Percentiles rank a stretch among this genome's conserved stretches.
Evolutionary conservation across 192 early-diverging fungal genomes (phyloP).

Genomic region (Coemansia aciculifera): DNA sequence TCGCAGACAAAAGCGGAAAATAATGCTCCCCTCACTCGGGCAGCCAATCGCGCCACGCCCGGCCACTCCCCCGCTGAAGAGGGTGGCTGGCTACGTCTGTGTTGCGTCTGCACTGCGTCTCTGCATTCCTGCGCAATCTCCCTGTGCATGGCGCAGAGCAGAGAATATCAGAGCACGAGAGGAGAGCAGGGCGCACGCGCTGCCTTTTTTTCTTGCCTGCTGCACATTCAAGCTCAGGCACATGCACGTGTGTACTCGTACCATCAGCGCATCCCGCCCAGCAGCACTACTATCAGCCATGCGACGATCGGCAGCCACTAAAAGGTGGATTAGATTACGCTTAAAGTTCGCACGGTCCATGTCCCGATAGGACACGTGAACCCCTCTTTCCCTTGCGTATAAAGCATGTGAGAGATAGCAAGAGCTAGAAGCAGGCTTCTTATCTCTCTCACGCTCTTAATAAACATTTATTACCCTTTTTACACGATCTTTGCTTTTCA

Average conservation of each 20-base stretch:
- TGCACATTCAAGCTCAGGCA: not conserved
- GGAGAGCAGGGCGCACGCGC: not conserved
- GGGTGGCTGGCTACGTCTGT: not conserved
- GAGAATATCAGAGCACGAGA: not conserved
- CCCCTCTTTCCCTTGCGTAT: not conserved
- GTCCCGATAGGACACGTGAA: not conserved
- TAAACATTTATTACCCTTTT: not conserved
- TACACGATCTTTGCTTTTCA: not conserved
- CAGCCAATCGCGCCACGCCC: conserved; percentile 6
- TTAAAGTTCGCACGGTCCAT: conserved; percentile 1
- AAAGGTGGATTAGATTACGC: not conserved
- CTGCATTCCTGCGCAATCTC: conserved; percentile 3
- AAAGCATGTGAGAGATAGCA: not conserved
- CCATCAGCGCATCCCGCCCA: not conserved
- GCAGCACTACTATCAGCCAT: not conserved
- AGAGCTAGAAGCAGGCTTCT: not conserved
- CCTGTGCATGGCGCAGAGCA: conserved; percentile 1
- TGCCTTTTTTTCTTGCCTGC: not conserved
- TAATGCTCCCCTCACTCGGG: not conserved
- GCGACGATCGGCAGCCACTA: not conserved
- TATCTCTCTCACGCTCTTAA: not conserved
- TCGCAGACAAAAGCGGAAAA: not conserved
- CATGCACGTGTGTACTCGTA: not conserved
- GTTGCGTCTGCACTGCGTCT: not conserved
- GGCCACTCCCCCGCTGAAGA: not conserved